Base-by-base conservation (phyloP, 768 basidiomycete genomes). In the Lentinula sp. region DNA sequence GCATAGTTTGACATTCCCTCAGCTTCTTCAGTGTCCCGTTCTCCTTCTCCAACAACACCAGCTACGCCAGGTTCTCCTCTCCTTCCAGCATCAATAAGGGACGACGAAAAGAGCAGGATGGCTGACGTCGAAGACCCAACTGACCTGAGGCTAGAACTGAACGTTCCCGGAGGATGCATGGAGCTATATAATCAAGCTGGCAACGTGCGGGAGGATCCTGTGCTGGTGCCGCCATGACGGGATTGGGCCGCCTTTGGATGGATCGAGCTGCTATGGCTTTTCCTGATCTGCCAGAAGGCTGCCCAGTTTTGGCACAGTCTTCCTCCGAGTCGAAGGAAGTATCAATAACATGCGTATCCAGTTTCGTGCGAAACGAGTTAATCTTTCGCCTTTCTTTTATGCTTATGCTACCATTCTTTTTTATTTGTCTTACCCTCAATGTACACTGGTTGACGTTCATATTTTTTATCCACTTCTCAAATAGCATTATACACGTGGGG, bases 191-290 rank as follows among this genome's bases (percentile, higher is more conserved):
- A 13, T 11, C 32, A 50, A 50, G 21, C 15, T 28, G 59, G n/a
- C 16, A 35, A 23, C n/a, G 18, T 48, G 15, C 28, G 9, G n/a
- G 45, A 42, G 7, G 50, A 60, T 40, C 8, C 50, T 42, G 15
- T 51, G 35, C 39, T 50, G n/a, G 57, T 59, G 57, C 28, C 57
- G 8, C 57, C 59, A 40, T 60, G 59, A 60, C 59, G 59, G 59
- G 18, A 52, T 28, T 50, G 59, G 59, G 59, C 59, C 16, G 48
- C 37, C 59, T 40, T 60, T n/a, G 49, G 59, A 52, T 60, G 48
- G 59, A 13, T 51, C 45, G 34, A 37, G 23, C 34, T 48, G 23
- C 34, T 59, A 18, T 60, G 48, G 59, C 23, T 48, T 23, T 59
- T 35, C 28, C 5, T 50, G 57, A 48, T 49, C 57, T 59, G 32